Base-by-base conservation (phyloP, 2,329 filamentous ascomycete species). In the Phoma sp. region DNA sequence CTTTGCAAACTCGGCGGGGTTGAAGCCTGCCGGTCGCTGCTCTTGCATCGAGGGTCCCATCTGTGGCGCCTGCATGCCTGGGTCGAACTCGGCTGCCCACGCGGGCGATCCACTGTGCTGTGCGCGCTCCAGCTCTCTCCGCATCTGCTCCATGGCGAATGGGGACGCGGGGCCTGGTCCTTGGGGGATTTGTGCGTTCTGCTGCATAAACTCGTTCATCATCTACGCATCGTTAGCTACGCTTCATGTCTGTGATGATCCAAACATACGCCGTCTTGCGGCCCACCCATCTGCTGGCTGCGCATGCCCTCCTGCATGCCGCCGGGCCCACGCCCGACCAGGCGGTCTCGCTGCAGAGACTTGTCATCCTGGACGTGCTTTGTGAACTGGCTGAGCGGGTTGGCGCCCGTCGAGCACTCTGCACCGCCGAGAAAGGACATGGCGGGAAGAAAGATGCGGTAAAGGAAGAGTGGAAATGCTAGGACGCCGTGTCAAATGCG, bases 311-410 rank as follows among this genome's bases (percentile, higher is more conserved):
- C 89, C 69, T 90, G 83, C 69, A 89, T 81, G 7, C 85, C 88
- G 38, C 84, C 86, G 0, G 90, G 88, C 0, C 87, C 88, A 63
- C 88, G 82, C 60, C 91, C 91, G 57, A 91, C 88, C 58, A 98
- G 82, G 56, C 95, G 87, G 77, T 99, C 95, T 70, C 93, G 85
- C 79, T 98, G 95, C 54, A 98, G 81, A 54, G 91, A 95, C 79
- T 93, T 96, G 81, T 99, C 95, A 83, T 96, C 92, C 73, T 96
- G 91, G 53, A 95, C 91, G 77, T 97, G 93, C 78, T 99, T 99
- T 62, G 93, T 92, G 76, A 99, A 96, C 82, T 98, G 95, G 74
- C 91, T 94, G 70, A 99, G 87, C 54, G 96, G 95, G 77, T 99
- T 99, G 72, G 89, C 92, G 63, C 91, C 92, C 59, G 95, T 96